These are phyloP conservation scores for Podila verticillata DNA, from an alignment of 192 early-diverging fungal genomes.

Conservation along the genomic window DNA sequence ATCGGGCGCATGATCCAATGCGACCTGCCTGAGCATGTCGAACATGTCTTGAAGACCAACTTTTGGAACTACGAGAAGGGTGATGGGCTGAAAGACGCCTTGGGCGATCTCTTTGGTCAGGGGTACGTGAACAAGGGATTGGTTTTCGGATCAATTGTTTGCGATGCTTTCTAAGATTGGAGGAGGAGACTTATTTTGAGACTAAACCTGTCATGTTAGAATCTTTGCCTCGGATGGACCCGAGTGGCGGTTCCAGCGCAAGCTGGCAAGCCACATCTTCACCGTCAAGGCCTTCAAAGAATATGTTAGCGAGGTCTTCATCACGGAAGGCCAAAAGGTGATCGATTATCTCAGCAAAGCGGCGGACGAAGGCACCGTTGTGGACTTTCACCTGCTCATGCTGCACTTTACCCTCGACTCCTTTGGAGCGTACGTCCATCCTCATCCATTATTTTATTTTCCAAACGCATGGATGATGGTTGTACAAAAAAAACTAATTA, in stretches of 20 bases:
- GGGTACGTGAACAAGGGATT: not conserved
- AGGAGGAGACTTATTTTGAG: too few relatives aligned
- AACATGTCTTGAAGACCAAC: constrained; percentile 33
- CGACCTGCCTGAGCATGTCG: constrained; percentile 15
- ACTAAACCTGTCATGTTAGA: not conserved
- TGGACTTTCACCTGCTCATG: constrained; percentile 57
- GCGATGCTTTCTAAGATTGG: too few relatives aligned
- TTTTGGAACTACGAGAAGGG: constrained; percentile 39
- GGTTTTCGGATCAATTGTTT: too few relatives aligned
- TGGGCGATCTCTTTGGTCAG: constrained; percentile 27
- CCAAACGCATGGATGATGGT: too few relatives aligned
- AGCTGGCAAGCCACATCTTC: constrained; percentile 25
- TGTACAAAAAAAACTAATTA: too few relatives aligned
- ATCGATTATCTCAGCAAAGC: constrained; percentile 18
- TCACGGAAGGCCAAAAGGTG: constrained; percentile 14
- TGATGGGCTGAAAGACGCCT: not conserved
- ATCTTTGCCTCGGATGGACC: constrained; percentile 21
- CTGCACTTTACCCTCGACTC: constrained; percentile 53
- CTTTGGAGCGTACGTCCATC: constrained; percentile 27
- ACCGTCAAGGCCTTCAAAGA: constrained; percentile 35
- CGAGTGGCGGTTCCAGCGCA: constrained; percentile 32
- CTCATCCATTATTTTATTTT: not conserved
- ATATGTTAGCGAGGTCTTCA: constrained; percentile 29
- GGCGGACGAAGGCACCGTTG: constrained; percentile 19
- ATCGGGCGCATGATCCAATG: constrained; percentile 24